Evolutionary conservation across 371 early-diverging fungal genomes (phyloP).

Genomic region (Ecytonucleospora hepatopenaei): DNA sequence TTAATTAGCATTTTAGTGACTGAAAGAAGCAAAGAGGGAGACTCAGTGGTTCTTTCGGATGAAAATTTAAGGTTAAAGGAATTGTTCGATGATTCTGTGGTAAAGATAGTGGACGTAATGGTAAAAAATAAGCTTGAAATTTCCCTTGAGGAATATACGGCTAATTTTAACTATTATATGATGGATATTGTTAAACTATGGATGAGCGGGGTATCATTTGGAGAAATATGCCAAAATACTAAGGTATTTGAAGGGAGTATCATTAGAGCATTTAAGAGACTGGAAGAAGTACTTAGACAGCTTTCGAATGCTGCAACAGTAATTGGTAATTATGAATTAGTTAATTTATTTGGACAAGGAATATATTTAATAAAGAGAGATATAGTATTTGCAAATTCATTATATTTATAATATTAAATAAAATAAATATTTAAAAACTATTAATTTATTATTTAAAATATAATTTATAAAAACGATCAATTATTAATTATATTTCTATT

Average conservation of each 20-base stretch:
- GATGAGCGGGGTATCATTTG: constrained; percentile 86
- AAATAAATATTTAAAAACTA: too few species aligned
- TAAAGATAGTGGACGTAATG: constrained; percentile 70
- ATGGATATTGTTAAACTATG: constrained; percentile 93
- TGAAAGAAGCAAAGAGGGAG: constrained; percentile 61
- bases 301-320: constrained; percentile 79
- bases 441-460: too few species aligned
- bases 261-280: constrained; percentile 76
- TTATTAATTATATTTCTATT: neutral
- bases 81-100: constrained; percentile 70
- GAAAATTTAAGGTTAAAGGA: constrained; percentile 66
- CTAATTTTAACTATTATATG: constrained; percentile 60
- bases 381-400: constrained; percentile 88
- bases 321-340: constrained; percentile 89
- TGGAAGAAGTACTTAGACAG: constrained; percentile 88
- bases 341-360: constrained; percentile 83
- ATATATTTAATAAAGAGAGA: constrained; percentile 87
- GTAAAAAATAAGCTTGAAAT: constrained; percentile 69
- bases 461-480: neutral
- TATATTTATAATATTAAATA: constrained; percentile 66
- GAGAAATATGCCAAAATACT: constrained; percentile 83
- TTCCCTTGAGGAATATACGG: constrained; percentile 60
- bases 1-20: constrained; percentile 79
- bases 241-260: constrained; percentile 88
- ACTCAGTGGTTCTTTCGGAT: constrained; percentile 58